Evolutionary conservation across 257 asterid species (phyloP).

Genomic region (Solanum infundibuliforme): DNA sequence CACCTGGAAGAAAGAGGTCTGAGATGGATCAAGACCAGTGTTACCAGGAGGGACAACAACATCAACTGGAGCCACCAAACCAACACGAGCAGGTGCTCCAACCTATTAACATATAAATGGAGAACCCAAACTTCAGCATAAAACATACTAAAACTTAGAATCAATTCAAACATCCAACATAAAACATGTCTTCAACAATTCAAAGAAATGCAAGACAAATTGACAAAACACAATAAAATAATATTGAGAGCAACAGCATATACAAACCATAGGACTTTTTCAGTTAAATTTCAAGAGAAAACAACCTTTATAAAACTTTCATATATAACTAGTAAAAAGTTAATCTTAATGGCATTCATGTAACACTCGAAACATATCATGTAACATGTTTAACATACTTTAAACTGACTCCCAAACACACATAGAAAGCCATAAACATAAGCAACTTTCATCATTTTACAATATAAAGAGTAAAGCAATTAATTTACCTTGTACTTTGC

Average conservation of each 20-base stretch:
- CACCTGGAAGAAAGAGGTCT: constrained; percentile 97
- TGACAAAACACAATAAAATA: not conserved
- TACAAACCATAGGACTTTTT: not conserved
- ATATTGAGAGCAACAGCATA: not conserved
- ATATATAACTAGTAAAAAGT: not conserved
- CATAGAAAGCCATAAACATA: not conserved
- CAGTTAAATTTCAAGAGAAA: not conserved
- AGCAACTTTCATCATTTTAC: not conserved
- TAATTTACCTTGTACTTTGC: constrained; percentile 68
- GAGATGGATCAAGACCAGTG: constrained; percentile 95
- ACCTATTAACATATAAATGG: constrained; percentile 33
- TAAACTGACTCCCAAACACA: not conserved
- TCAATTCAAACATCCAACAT: not conserved
- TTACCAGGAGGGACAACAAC: constrained; percentile 95
- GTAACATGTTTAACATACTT: not conserved
- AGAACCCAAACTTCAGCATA: not conserved
- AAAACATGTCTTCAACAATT: not conserved
- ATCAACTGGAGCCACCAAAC: constrained; percentile 85
- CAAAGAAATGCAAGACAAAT: not conserved
- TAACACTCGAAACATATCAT: not conserved
- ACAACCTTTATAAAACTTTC: not conserved
- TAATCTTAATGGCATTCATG: not conserved
- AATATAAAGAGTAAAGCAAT: no score
- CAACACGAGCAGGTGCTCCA: constrained; percentile 99
- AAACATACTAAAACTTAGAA: not conserved